A percentile compares a stretch with the other conserved stretches of the same genome.
Evolutionary conservation across 345 rosid species (phyloP).

Genomic region (Turritis glabra): DNA sequence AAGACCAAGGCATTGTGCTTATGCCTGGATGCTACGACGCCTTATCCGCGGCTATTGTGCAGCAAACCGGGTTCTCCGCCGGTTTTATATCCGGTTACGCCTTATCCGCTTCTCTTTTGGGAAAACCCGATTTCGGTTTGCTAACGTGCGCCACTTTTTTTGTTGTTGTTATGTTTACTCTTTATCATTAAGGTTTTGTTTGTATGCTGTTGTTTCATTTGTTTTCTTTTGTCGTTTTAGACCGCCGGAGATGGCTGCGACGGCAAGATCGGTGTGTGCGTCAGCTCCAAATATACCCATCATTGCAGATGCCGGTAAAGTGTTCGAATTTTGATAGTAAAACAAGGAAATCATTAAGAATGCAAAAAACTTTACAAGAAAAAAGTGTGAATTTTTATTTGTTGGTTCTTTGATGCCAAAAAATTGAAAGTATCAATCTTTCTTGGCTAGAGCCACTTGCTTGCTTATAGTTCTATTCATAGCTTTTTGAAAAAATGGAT

Average conservation of each 20-base stretch:
- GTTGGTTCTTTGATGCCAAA: not conserved
- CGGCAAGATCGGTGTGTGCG: conserved; percentile 48
- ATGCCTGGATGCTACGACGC: conserved; percentile 61
- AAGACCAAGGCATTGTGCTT: conserved; percentile 49
- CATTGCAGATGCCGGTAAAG: conserved; percentile 48
- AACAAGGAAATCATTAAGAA: not conserved
- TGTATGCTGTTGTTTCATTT: conserved; percentile 1
- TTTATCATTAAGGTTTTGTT: not conserved
- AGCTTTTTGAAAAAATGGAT: not conserved
- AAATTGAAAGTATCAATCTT: not conserved
- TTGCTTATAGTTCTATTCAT: not conserved
- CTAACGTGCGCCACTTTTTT: conserved; percentile 37
- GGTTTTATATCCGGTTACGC: conserved; percentile 54
- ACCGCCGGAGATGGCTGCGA: conserved; percentile 56
- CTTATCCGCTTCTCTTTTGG: conserved; percentile 48
- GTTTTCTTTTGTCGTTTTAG: conserved; percentile 28
- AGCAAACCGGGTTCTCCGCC: conserved; percentile 47
- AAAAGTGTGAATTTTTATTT: not conserved
- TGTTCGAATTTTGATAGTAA: not conserved
- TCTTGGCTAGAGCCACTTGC: not conserved
- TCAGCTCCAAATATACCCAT: conserved; percentile 49
- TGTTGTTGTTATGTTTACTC: not conserved
- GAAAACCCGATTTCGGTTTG: conserved; percentile 56
- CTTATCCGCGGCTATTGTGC: conserved; percentile 47
- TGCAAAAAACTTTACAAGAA: not conserved